Percentiles rank a stretch among this genome's conserved stretches.
Conservation (phyloP, 2,329 filamentous ascomycete genomes). For the Microdochium nivale region DNA sequence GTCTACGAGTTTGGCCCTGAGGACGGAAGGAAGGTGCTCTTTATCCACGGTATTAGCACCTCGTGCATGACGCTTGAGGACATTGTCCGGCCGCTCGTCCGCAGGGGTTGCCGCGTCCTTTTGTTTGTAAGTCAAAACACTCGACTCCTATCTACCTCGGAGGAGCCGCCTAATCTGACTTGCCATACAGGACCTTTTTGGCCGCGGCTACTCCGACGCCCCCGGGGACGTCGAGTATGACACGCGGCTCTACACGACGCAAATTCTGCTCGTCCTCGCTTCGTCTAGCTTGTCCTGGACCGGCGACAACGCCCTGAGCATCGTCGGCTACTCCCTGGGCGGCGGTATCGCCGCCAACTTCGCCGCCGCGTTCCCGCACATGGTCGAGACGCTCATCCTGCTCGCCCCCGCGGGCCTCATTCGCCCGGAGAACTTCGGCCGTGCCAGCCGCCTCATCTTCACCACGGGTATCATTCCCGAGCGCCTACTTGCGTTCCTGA, state of each 20-base stretch:
- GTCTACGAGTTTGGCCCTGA: slow-evolving; percentile 79
- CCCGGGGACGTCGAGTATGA: slow-evolving; percentile 63
- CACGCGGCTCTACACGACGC: slow-evolving; percentile 61
- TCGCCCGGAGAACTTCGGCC: slow-evolving; percentile 42
- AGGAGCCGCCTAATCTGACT: not conserved
- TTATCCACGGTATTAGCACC: slow-evolving; percentile 79
- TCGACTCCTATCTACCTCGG: slow-evolving; percentile 3
- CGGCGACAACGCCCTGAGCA: slow-evolving; percentile 44
- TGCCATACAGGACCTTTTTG: slow-evolving; percentile 50
- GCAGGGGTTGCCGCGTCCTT: slow-evolving; percentile 69
- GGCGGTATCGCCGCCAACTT: slow-evolving; percentile 72
- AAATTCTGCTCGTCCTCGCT: slow-evolving; percentile 61
- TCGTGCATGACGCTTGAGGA: slow-evolving; percentile 65
- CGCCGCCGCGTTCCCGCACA: slow-evolving; percentile 59
- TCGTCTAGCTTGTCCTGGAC: slow-evolving; percentile 66
- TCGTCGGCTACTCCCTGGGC: slow-evolving; percentile 77
- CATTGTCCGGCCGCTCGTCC: slow-evolving; percentile 58
- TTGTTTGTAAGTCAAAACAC: slow-evolving; percentile 47
- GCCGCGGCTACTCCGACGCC: slow-evolving; percentile 57
- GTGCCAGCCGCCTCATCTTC: slow-evolving; percentile 41
- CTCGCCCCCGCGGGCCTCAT: slow-evolving; percentile 75
- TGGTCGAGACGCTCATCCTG: slow-evolving; percentile 63
- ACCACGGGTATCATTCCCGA: slow-evolving; percentile 46
- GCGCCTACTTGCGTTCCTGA: slow-evolving; percentile 37
- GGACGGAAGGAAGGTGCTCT: slow-evolving; percentile 62